phyloP scores from a whole-genome alignment of 768 basidiomycete species.

The Lactarius deliciosus region DNA sequence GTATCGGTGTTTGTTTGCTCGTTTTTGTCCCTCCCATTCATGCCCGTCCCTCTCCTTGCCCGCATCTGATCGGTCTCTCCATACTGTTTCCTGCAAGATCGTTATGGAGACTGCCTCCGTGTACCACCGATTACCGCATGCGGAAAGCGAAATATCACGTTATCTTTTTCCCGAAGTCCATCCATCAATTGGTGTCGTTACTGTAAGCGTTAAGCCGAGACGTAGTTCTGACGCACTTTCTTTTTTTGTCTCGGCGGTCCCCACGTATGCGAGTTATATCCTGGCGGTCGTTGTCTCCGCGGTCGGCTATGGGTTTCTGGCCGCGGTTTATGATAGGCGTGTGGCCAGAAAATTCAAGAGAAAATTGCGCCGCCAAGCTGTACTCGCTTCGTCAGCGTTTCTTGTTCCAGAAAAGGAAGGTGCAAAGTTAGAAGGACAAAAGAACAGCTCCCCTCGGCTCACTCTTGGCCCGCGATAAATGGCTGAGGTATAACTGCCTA shows the following conservation, averaged over 20 bases:
- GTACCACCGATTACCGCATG: not conserved
- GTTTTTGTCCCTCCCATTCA: conserved; percentile 9
- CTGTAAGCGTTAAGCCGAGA: not conserved
- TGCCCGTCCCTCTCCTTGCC: not conserved
- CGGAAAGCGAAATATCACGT: conserved; percentile 6
- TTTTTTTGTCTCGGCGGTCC: not conserved
- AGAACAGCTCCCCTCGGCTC: conserved; percentile 4
- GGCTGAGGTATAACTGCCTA: not conserved
- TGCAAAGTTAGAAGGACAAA: conserved; percentile 9
- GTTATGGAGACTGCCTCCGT: not conserved
- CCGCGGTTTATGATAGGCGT: conserved; percentile 2
- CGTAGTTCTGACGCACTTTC: not conserved
- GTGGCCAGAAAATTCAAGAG: too few species aligned
- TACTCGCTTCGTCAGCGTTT: conserved; percentile 11
- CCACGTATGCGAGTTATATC: not conserved
- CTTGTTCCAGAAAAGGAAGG: conserved; percentile 19
- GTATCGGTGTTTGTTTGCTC: conserved; percentile 14
- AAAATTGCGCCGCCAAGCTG: not conserved
- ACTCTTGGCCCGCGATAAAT: not conserved
- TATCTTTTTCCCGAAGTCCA: not conserved
- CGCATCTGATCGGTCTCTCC: not conserved
- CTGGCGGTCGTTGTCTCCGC: not conserved
- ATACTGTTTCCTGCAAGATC: not conserved
- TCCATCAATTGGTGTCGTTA: not conserved
- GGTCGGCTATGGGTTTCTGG: not conserved